A percentile compares a stretch with the other conserved stretches of the same genome.
phyloP scores from a whole-genome alignment of 768 basidiomycete species.

The Amanita thiersii region DNA sequence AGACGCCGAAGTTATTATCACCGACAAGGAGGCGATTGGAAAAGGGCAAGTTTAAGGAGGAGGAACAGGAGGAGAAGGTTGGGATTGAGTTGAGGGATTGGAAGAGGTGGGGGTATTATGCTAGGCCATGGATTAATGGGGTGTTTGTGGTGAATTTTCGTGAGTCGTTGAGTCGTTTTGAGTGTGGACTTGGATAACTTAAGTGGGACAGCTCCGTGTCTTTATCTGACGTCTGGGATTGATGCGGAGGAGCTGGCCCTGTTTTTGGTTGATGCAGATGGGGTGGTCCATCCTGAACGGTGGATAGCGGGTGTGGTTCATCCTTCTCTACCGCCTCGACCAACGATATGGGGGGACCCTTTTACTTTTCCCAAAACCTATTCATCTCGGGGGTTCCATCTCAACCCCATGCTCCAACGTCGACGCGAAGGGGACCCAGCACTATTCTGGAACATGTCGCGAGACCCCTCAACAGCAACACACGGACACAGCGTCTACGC shows the following conservation, averaged over 20 bases:
- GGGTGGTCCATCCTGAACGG: constrained; percentile 29
- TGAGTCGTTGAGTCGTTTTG: constrained; percentile 18
- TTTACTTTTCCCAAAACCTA: neutral
- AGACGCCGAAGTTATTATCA: neutral
- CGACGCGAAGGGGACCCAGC: constrained; percentile 2
- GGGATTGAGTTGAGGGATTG: constrained; percentile 25
- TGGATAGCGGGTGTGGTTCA: constrained; percentile 43
- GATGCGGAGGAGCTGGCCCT: constrained; percentile 24
- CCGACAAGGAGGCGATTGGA: neutral
- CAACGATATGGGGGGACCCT: neutral
- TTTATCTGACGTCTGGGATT: constrained; percentile 10
- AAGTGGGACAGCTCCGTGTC: constrained; percentile 6
- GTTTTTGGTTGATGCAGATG: constrained; percentile 21
- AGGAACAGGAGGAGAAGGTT: neutral
- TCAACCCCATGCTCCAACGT: constrained; percentile 7
- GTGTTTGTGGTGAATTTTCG: constrained; percentile 34
- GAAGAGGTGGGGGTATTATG: constrained; percentile 50
- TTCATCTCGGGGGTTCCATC: constrained; percentile 1
- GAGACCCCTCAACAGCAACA: neutral
- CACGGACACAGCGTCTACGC: constrained; percentile 6
- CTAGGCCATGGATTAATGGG: constrained; percentile 34
- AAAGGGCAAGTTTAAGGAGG: neutral
- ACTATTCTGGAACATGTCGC: constrained; percentile 8
- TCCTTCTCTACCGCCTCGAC: constrained; percentile 15
- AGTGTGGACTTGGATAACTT: neutral